phyloP scores from a whole-genome alignment of 805 yeast species.

The Candida boidinii region DNA sequence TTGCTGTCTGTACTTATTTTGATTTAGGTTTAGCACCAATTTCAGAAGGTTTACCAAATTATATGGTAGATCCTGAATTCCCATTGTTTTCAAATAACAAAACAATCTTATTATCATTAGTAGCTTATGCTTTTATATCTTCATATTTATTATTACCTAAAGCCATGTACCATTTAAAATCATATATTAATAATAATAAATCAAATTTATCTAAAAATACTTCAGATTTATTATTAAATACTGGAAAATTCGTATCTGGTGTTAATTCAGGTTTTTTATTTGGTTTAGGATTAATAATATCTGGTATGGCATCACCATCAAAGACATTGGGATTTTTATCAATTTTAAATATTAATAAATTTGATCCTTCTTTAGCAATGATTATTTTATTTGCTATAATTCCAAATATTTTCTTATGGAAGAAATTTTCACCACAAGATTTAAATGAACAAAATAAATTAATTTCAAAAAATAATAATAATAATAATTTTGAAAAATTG shows the following conservation, averaged over 20 bases:
- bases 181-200: not conserved
- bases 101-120: constrained; percentile 5
- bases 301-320: constrained; percentile 37
- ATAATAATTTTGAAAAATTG: too few species aligned
- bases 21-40: constrained; percentile 2
- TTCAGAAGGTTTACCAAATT: not conserved
- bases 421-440: constrained; percentile 11
- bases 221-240: not conserved
- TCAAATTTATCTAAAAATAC: not conserved
- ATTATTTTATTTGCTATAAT: constrained; percentile 34
- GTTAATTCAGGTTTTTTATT: constrained; percentile 24
- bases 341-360: constrained; percentile 23
- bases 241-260: constrained; percentile 11
- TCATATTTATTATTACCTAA: constrained; percentile 22
- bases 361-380: constrained; percentile 39
- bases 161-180: not conserved
- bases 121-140: constrained; percentile 5
- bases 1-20: constrained; percentile 10
- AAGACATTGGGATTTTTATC: constrained; percentile 40
- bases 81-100: constrained; percentile 9
- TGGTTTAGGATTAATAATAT: constrained; percentile 36
- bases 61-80: constrained; percentile 10
- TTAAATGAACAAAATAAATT: constrained; percentile 1
- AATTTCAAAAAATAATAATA: too few species aligned
- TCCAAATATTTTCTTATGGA: constrained; percentile 36